Evolutionary conservation across 2,329 filamentous ascomycete species (phyloP), one percentile per base, ranked within the genome.

Genomic region (Aaosphaeria arxii): DNA sequence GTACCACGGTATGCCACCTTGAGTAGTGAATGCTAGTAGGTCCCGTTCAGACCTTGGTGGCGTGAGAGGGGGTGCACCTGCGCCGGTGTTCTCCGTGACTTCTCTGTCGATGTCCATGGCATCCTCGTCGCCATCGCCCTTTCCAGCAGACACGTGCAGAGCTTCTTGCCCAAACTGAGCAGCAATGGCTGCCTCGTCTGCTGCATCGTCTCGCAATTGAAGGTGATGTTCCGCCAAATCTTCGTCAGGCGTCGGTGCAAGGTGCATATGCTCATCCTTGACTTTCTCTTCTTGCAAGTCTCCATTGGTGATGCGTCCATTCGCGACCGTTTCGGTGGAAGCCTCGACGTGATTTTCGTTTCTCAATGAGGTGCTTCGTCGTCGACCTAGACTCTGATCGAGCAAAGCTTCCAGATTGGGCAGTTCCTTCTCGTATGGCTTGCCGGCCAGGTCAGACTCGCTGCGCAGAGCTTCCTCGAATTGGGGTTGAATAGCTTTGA

Each of bases 1-100:
- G 69, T 95, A 96, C 90, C 91, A 96, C 6, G 89, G 84, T 9
- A 95, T 77, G 32, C 92, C 92, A 49, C 92, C 92, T 43, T 69
- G 59, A 13, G 61, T 59, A 11, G 70, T 53, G 6, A 62, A 59
- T 33, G 84, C 81, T 54, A 72, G 61, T 2, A 77, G 67, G 40
- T 80, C 78, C 47, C 71, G 70, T 45, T 71, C 69, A 4, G 69
- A 88, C 45, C 84, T 79, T 1, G 86, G 85, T 29, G 86, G 85
- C 2, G 86, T 88, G 7, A 85, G 81, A 3, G 85, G 85, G 17
- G 68, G 69, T 4, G 57, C 49, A 36, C 66, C 53, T 4, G 57
- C 50, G 36, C 66, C 52, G 70, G 71, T 44, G 67, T 72, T 36
- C 69, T 78, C 39, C 11, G 46, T 55, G 6, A 51, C 54, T 30